phyloP scores from a whole-genome alignment of 169 alveolate genomes.

The Plasmodium chabaudi region DNA sequence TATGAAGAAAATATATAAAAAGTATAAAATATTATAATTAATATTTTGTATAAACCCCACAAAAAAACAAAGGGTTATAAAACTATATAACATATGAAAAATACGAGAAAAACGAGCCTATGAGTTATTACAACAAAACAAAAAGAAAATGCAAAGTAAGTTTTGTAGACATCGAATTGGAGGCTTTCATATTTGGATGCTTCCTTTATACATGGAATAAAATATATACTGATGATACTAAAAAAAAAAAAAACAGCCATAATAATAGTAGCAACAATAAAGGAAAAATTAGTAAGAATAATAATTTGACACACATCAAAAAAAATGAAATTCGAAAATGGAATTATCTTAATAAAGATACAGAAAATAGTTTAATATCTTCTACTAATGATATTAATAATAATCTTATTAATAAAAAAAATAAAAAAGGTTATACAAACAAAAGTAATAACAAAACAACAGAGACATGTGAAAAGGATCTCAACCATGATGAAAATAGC shows the following conservation, averaged over 20 bases:
- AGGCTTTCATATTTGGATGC: constrained; percentile 74
- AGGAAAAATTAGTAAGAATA: neutral
- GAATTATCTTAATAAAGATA: no score
- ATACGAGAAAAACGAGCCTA: constrained; percentile 4
- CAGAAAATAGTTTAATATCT: no score
- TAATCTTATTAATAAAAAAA: neutral
- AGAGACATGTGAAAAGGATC: neutral
- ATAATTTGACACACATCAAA: neutral
- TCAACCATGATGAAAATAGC: neutral
- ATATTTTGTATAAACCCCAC: no score
- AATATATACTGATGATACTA: constrained; percentile 30
- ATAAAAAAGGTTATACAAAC: neutral
- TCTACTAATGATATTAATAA: no score
- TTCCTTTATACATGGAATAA: constrained; percentile 68
- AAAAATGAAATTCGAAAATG: no score
- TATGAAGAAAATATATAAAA: neutral
- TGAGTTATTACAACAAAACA: constrained; percentile 19
- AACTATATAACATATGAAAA: neutral
- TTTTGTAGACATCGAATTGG: constrained; percentile 63
- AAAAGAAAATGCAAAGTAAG: constrained; percentile 57
- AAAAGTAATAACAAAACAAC: neutral
- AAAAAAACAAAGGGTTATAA: no score
- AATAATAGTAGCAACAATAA: constrained; percentile 3
- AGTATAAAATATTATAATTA: neutral
- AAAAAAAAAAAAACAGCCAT: constrained; percentile 9